Conservation (phyloP, 164 flowering plant species). For the Berberis thunbergii region DNA sequence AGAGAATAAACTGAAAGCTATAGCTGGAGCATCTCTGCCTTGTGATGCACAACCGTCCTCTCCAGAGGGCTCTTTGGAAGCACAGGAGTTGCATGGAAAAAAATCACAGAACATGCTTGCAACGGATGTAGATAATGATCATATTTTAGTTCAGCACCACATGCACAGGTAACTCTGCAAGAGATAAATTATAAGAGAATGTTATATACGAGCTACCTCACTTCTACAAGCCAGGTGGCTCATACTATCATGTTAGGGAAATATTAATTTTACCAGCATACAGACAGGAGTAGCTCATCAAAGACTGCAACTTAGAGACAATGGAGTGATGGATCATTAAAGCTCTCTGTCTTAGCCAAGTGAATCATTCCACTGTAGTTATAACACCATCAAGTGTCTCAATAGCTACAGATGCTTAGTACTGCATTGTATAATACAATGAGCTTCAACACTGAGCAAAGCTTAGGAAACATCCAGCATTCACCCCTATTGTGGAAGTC, state of each 20-base stretch:
- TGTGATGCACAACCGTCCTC: slow-evolving; percentile 12
- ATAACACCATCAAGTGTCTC: too few relatives aligned
- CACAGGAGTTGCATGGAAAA: slow-evolving; percentile 14
- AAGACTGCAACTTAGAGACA: too few relatives aligned
- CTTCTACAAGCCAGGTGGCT: neutral
- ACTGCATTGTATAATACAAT: too few relatives aligned
- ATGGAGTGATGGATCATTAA: too few relatives aligned
- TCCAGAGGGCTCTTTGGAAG: slow-evolving; percentile 14
- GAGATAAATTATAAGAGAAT: neutral
- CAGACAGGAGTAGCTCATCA: neutral
- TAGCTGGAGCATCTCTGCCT: slow-evolving; percentile 16
- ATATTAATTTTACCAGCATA: slow-evolving; percentile 4
- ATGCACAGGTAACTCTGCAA: slow-evolving; percentile 15
- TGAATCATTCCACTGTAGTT: too few relatives aligned
- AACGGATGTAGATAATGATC: slow-evolving; percentile 13
- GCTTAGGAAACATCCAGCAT: too few relatives aligned
- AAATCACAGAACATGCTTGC: slow-evolving; percentile 14
- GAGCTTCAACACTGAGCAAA: too few relatives aligned
- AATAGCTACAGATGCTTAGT: too few relatives aligned
- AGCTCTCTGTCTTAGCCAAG: too few relatives aligned
- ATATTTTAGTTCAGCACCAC: slow-evolving; percentile 18
- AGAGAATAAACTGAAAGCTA: slow-evolving; percentile 1
- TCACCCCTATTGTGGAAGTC: too few relatives aligned
- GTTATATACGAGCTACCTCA: neutral
- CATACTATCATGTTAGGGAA: neutral